Evolutionary conservation across 306 rosid genomes (phyloP), one percentile per base, ranked within the genome.

Genomic region (Mimosa bimucronata): DNA sequence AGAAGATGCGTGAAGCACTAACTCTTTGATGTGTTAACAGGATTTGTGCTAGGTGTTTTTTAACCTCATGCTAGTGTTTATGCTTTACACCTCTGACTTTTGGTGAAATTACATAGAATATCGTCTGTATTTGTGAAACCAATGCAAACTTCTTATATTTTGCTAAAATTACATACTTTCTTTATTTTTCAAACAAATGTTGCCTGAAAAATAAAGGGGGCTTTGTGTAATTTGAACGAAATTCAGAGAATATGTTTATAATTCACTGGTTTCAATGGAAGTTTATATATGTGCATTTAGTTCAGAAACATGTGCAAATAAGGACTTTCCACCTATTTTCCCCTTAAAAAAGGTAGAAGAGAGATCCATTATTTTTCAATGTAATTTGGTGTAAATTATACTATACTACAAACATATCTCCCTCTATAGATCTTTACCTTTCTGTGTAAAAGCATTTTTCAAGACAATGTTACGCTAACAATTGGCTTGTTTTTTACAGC

Each of bases 401-500:
- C 3, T 34, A 34, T 6, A 34, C 38, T 3, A 2, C 29, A 9
- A 55, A 0, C 2, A 21, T 66, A 37, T 66, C 71, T 30, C 19
- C 15, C 6, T 30, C 19, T 46, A 46, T 46, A 14, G 16, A 46
- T 46, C 7, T 15, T 50, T 50, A n/a, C 21, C 61, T 53, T 53
- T 66, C 11, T 37, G 11, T 37, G 60, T 7, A 52, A 19, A 2
- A 9, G 28, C 45, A n/a, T 37, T 66, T 66, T 66, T 34, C 3
- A 40, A 18, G 9, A 38, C 48, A 37, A 34, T 40, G 37, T 19
- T 12, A 9, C 28, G 5, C 25, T 52, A 6, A 10, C 10, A 15
- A 25, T 29, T 18, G 55, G 28, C 23, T 0, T 74, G 52, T n/a
- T 75, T 53, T 64, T 34, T 42, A 18, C 86, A 86, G 89, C 82